Percentiles rank a stretch among this genome's conserved stretches.
phyloP scores from a whole-genome alignment of 306 rosid genomes.

The Cicer pinnatifidum region DNA sequence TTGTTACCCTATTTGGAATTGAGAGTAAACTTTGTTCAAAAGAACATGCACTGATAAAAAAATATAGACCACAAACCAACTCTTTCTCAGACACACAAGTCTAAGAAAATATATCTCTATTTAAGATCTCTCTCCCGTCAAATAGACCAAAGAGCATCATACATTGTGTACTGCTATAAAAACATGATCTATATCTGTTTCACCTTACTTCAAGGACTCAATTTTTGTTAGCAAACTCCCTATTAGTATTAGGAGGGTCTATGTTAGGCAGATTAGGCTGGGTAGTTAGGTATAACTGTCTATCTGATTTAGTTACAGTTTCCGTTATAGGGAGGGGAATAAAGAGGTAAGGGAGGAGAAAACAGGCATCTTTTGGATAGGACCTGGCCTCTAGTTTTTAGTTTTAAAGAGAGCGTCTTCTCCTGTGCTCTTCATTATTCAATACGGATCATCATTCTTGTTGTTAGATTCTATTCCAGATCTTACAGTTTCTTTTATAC shows the following conservation, averaged over 20 bases:
- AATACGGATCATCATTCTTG: background rate
- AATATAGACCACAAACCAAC: background rate
- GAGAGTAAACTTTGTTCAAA: background rate
- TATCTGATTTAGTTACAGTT: background rate
- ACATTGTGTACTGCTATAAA: background rate
- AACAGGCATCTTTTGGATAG: slow-evolving; percentile 1
- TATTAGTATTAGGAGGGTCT: background rate
- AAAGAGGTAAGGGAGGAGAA: background rate
- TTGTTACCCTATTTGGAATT: background rate
- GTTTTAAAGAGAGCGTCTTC: background rate
- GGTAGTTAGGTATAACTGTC: slow-evolving; percentile 16
- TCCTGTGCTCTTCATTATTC: background rate
- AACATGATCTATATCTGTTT: slow-evolving; percentile 5
- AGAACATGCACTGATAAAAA: background rate
- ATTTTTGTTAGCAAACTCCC: background rate
- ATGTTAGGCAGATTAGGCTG: background rate
- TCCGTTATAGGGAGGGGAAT: background rate
- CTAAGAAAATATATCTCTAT: slow-evolving; percentile 2
- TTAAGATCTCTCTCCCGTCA: background rate
- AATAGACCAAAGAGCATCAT: slow-evolving; percentile 5
- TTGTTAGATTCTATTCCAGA: slow-evolving; percentile 18
- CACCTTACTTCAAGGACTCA: slow-evolving; percentile 13
- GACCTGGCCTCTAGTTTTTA: background rate
- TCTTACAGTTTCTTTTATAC: background rate
- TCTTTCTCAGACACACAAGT: slow-evolving; percentile 3